phyloP scores from a whole-genome alignment of 441 rosid species.

The Arabidopsis hybrid region DNA sequence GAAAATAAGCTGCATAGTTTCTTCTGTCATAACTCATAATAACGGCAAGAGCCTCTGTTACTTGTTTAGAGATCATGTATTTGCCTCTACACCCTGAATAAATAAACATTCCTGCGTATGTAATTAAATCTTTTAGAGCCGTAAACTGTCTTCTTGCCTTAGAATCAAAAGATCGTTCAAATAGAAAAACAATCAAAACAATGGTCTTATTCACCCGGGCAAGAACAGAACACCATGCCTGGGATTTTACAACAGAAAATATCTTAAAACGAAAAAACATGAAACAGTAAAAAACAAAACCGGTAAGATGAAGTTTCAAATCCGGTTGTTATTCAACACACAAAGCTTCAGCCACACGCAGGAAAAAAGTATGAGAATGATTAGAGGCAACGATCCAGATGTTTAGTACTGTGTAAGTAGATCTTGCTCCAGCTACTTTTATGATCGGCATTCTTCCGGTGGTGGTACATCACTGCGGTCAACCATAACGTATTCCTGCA shows the following conservation, averaged over 20 bases:
- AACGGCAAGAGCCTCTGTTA: slow-evolving; percentile 11
- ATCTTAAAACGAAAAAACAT: slow-evolving; percentile 21
- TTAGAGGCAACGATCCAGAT: not conserved
- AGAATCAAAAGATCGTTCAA: not conserved
- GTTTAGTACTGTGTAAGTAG: slow-evolving; percentile 10
- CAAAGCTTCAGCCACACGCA: slow-evolving; percentile 19
- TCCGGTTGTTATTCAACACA: slow-evolving; percentile 25
- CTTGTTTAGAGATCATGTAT: slow-evolving; percentile 7
- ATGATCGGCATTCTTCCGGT: slow-evolving; percentile 14
- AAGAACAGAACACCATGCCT: slow-evolving; percentile 28
- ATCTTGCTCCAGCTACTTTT: slow-evolving; percentile 26
- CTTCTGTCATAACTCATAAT: not conserved
- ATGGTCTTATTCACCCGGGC: slow-evolving; percentile 30
- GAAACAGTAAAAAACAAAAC: not conserved
- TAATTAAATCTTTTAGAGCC: slow-evolving; percentile 4
- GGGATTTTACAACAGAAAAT: slow-evolving; percentile 15
- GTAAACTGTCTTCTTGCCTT: not conserved
- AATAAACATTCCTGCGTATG: slow-evolving; percentile 22
- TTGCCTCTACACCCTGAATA: slow-evolving; percentile 21
- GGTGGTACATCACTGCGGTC: not conserved
- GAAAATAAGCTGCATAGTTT: not conserved
- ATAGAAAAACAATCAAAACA: not conserved
- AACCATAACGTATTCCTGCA: slow-evolving; percentile 32
- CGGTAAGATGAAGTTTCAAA: slow-evolving; percentile 13
- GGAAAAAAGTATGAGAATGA: not conserved